Conservation (phyloP, 2,329 filamentous ascomycete species). For the Colletotrichum abscissum region DNA sequence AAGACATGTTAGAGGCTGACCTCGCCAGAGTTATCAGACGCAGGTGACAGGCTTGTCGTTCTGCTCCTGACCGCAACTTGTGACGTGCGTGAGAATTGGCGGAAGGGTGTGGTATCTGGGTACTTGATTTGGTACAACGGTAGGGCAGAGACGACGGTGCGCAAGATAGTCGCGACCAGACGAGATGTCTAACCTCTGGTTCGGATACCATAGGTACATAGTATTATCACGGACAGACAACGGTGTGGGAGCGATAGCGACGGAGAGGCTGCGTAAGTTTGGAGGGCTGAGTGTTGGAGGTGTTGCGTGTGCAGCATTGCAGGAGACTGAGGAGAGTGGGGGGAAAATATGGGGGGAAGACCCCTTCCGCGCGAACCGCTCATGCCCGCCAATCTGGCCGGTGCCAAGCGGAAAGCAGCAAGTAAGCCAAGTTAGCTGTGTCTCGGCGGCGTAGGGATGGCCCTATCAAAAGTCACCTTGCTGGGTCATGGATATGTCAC, state of each 20-base stretch:
- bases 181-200: background rate
- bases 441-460: conserved; percentile 17
- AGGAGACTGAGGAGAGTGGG: background rate
- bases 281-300: background rate
- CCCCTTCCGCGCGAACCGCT: conserved; percentile 28
- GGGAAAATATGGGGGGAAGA: background rate
- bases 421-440: conserved; percentile 20
- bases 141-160: conserved; percentile 16
- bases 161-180: background rate
- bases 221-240: background rate
- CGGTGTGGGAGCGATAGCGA: background rate
- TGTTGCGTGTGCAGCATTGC: background rate
- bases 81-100: conserved; percentile 20
- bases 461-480: conserved; percentile 24
- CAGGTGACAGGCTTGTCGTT: conserved; percentile 31
- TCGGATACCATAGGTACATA: background rate
- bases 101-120: conserved; percentile 28
- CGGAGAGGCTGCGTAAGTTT: background rate
- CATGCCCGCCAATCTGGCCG: conserved; percentile 12
- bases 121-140: conserved; percentile 24
- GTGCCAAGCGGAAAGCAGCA: conserved; percentile 11
- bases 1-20: background rate
- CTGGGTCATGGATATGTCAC: background rate
- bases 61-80: conserved; percentile 14
- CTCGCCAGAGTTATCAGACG: background rate